Evolutionary conservation across 2,329 filamentous ascomycete genomes (phyloP).

Genomic region (Hymenoscyphus linearis): DNA sequence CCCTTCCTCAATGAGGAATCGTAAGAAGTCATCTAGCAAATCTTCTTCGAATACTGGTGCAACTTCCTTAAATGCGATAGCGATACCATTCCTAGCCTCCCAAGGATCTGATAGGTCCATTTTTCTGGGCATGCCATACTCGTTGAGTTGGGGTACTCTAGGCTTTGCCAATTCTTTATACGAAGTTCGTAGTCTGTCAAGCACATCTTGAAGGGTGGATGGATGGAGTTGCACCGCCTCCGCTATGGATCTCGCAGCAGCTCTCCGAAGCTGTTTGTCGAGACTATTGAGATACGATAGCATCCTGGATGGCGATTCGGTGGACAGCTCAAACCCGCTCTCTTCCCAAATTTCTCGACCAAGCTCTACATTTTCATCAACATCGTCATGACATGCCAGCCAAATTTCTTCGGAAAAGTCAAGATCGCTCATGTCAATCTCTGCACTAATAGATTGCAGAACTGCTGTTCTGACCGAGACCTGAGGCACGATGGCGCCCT

Average conservation of each 20-base stretch:
- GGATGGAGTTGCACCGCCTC: slow-evolving; percentile 62
- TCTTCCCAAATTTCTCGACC: slow-evolving; percentile 93
- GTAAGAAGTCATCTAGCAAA: slow-evolving; percentile 71
- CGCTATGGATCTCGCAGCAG: slow-evolving; percentile 76
- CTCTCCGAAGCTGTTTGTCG: slow-evolving; percentile 76
- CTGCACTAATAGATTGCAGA: slow-evolving; percentile 82
- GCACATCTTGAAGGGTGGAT: slow-evolving; percentile 53
- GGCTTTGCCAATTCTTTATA: slow-evolving; percentile 81
- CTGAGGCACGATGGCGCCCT: slow-evolving; percentile 74
- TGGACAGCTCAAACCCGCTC: slow-evolving; percentile 68
- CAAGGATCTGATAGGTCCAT: slow-evolving; percentile 82
- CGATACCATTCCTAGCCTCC: slow-evolving; percentile 87
- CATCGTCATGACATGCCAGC: slow-evolving; percentile 87
- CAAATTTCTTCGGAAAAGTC: slow-evolving; percentile 87
- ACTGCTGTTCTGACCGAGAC: slow-evolving; percentile 76
- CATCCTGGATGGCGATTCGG: slow-evolving; percentile 60
- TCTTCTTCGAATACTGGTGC: slow-evolving; percentile 62
- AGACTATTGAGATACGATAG: slow-evolving; percentile 74
- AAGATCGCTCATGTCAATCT: slow-evolving; percentile 85
- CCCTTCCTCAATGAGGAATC: slow-evolving; percentile 79
- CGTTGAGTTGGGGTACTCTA: slow-evolving; percentile 76
- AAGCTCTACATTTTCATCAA: slow-evolving; percentile 78
- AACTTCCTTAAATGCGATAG: slow-evolving; percentile 79
- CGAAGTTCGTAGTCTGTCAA: slow-evolving; percentile 60
- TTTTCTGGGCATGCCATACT: slow-evolving; percentile 92